Evolutionary conservation across 371 early-diverging fungal species (phyloP).

Genomic region (Mortierella sp.): DNA sequence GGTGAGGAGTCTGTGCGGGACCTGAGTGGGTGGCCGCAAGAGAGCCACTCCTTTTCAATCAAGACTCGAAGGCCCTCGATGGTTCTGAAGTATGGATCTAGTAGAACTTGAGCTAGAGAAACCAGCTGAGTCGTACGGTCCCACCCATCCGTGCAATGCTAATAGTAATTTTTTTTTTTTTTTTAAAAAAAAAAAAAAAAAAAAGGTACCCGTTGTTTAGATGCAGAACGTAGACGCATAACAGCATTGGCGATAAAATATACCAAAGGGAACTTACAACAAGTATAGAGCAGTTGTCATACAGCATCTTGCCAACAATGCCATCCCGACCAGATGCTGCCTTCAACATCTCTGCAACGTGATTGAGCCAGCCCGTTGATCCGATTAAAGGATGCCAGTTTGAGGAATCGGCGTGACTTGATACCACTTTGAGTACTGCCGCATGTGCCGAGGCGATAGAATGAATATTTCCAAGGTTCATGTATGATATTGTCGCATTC

Average conservation of each 20-base stretch:
- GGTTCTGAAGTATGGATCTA: slow-evolving; percentile 56
- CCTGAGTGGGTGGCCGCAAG: slow-evolving; percentile 54
- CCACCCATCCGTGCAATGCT: slow-evolving; percentile 61
- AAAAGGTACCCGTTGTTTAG: background rate
- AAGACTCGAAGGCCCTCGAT: slow-evolving; percentile 53
- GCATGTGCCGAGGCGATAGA: slow-evolving; percentile 47
- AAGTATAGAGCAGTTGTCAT: slow-evolving; percentile 47
- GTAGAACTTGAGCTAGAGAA: slow-evolving; percentile 51
- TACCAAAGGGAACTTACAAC: slow-evolving; percentile 35
- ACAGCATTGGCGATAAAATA: too few relatives aligned
- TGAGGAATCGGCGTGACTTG: slow-evolving; percentile 41
- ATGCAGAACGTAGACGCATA: too few relatives aligned
- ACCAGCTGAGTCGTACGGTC: slow-evolving; percentile 57
- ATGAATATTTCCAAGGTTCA: slow-evolving; percentile 54
- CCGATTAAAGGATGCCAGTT: slow-evolving; percentile 52
- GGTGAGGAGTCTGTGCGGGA: slow-evolving; percentile 33
- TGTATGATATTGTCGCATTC: slow-evolving; percentile 46
- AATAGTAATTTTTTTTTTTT: background rate
- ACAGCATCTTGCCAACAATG: slow-evolving; percentile 50
- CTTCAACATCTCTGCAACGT: slow-evolving; percentile 52
- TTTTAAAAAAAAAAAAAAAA: background rate
- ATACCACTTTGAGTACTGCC: slow-evolving; percentile 45
- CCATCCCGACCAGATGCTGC: slow-evolving; percentile 54
- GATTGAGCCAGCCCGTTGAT: slow-evolving; percentile 52
- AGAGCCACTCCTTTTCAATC: slow-evolving; percentile 58